A percentile compares a stretch with the other conserved stretches of the same genome.
These are phyloP conservation scores for Saccharomycopsis fibuligera DNA, from an alignment of 805 yeast genomes.

Conservation along the genomic window DNA sequence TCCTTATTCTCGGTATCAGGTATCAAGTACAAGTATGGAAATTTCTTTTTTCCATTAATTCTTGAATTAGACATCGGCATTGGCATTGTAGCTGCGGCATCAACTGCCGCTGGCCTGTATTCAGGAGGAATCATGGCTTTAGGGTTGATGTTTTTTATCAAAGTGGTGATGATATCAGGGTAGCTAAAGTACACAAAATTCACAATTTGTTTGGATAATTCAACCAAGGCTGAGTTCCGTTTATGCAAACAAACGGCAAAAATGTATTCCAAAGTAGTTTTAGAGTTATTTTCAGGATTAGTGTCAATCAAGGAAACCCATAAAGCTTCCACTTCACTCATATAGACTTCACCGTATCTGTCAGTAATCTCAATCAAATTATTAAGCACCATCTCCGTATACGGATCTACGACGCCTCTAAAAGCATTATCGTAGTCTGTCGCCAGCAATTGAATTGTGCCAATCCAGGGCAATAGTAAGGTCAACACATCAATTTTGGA, in stretches of 20 bases:
- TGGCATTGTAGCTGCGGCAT: too few relatives aligned
- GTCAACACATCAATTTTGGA: conserved; percentile 75
- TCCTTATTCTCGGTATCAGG: conserved; percentile 51
- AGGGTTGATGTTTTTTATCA: conserved; percentile 72
- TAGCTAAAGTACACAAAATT: conserved; percentile 65
- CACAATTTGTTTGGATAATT: conserved; percentile 72
- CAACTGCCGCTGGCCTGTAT: conserved; percentile 27
- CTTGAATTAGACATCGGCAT: not conserved
- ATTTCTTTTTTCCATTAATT: conserved; percentile 30
- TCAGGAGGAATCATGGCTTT: conserved; percentile 81
- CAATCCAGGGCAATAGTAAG: conserved; percentile 89
- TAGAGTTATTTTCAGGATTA: conserved; percentile 59
- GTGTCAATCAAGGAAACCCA: conserved; percentile 93
- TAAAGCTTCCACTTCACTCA: conserved; percentile 84
- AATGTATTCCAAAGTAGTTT: conserved; percentile 64
- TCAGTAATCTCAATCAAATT: conserved; percentile 83
- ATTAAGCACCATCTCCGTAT: conserved; percentile 57
- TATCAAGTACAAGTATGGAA: conserved; percentile 64
- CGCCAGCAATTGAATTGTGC: conserved; percentile 58
- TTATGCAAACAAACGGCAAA: conserved; percentile 61
- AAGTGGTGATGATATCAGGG: conserved; percentile 47
- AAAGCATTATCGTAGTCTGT: conserved; percentile 36
- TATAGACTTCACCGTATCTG: conserved; percentile 63
- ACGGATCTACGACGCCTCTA: conserved; percentile 5
- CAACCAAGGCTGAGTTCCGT: conserved; percentile 68